These are phyloP conservation scores for Phytopythium kandeliae DNA, from an alignment of 352 stramenopile genomes.

Conservation along the genomic window DNA sequence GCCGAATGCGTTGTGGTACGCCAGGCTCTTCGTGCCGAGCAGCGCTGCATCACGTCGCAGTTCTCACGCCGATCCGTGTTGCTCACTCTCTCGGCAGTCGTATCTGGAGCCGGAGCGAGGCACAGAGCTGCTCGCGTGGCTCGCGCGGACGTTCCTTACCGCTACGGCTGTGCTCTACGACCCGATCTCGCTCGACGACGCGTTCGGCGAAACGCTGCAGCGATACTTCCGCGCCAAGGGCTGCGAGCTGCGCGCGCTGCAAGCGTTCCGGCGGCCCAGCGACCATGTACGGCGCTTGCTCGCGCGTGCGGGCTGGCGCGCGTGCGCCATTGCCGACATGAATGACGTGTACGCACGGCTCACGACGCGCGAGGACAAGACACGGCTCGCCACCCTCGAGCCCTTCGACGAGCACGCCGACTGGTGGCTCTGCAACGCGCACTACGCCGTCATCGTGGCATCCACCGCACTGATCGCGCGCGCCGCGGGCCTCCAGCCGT, in stretches of 20 bases:
- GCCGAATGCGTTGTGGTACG: constrained; percentile 71
- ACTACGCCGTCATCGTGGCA: constrained; percentile 60
- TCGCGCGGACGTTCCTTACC: constrained; percentile 27
- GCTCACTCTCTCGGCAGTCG: constrained; percentile 43
- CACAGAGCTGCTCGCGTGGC: constrained; percentile 38
- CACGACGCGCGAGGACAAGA: constrained; percentile 32
- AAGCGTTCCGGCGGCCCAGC: constrained; percentile 23
- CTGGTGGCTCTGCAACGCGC: constrained; percentile 56
- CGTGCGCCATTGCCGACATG: constrained; percentile 52
- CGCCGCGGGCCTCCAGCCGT: neutral
- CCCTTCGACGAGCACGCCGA: constrained; percentile 69
- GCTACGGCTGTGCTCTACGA: constrained; percentile 58
- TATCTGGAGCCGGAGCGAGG: constrained; percentile 52
- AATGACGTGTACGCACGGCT: constrained; percentile 45
- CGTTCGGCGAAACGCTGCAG: constrained; percentile 48
- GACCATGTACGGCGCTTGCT: constrained; percentile 39
- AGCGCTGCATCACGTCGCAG: too few species aligned
- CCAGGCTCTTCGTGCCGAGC: too few species aligned
- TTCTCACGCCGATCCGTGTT: too few species aligned
- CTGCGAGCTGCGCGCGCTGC: constrained; percentile 47
- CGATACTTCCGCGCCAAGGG: constrained; percentile 67
- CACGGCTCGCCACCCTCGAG: constrained; percentile 40
- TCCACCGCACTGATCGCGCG: constrained; percentile 29
- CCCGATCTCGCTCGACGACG: constrained; percentile 32
- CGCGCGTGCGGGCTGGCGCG: constrained; percentile 21